Base-by-base conservation (phyloP, 768 basidiomycete genomes). In the Suillus brevipes region DNA sequence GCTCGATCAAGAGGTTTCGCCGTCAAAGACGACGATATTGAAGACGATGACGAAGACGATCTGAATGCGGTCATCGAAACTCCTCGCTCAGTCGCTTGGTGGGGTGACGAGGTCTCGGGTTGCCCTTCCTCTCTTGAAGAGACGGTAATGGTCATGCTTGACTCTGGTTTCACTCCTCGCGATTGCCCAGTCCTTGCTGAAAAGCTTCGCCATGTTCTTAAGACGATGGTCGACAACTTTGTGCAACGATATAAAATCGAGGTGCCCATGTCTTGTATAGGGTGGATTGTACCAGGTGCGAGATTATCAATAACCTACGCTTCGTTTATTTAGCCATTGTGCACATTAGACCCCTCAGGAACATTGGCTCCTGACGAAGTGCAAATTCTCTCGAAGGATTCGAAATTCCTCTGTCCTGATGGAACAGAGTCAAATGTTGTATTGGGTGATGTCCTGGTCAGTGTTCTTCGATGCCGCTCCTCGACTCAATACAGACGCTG, bases 41-140 rank as follows among this genome's bases (percentile, higher is more conserved):
- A 82, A 7, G 70, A 67, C 0, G 77, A 79, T 8, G 81, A 83
- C 42, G 80, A 79, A 63, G 81, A 81, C 47, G 73, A 68, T 14
- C 67, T 74, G 20, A 67, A 75, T 18, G 62, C 66, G 16, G 50
- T 68, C 9, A 68, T 67, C 8, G 67, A 71, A 2, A 70, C 71
- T 2, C 78, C 82, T 49, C 74, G 75, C 2, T 89, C 88, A n/a
- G 76, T 78, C 23, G 87, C 89, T 1, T 90, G 89, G 88, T 90
- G 88, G 87, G 78, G 77, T n/a, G 89, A 91, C 65, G 81, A 85
- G 28, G 76, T 85, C 37, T 87, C 87, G 58, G 89, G 81, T 34
- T 78, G 73, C 47, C 89, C 89, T 0, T 88, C 88, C 1, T 75
- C 79, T 25, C 76, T 90, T 4, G 88, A 87, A 67, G 89, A 91